Evolutionary conservation across 805 yeast species (phyloP), one percentile per base, ranked within the genome.

Genomic region (Zygotorulaspora chibaensis): DNA sequence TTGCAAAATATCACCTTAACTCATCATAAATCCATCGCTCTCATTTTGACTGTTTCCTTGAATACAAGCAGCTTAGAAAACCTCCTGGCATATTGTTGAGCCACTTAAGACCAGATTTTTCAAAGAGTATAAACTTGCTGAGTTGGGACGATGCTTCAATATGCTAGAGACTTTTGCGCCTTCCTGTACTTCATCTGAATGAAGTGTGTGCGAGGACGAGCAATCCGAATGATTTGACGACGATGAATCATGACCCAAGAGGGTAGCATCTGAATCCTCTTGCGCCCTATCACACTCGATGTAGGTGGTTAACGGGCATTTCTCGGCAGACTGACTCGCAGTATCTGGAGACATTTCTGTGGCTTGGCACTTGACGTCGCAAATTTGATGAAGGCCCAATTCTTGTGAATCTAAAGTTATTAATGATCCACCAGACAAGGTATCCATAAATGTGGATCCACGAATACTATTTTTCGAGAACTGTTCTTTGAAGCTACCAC

Each of bases 351-450:
- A 5, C 5, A 11, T 16, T n/a, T 34, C 17, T 31, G 38, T 27
- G 27, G 53, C 15, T 17, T 47, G 44, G 42, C 48, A 51, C 28
- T 53, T 43, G 2, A 59, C 55, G 13, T 59, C 53, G 26, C 54
- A 38, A 13, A 62, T 49, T 15, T 53, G 45, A 42, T 61, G 65
- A 13, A 54, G 20, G 16, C 66, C 59, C 3, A 63, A 40, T 42
- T 63, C 66, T 43, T 48, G 42, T 1, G 53, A 51, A 16, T 56
- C 57, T 3, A 51, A 39, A 10, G 57, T 48, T n/a, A 50, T 15
- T 17, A 49, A 40, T 12, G 56, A 51, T 11, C 58, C 58, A 35
- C 54, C 50, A 12, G 38, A 27, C 16, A 48, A 31, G 27, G 52
- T 43, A 9, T 50, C 51, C 40, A 57, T 43, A 13, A 51, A 48